phyloP scores from a whole-genome alignment of 345 rosid species.

The Eucalyptus caleyi region DNA sequence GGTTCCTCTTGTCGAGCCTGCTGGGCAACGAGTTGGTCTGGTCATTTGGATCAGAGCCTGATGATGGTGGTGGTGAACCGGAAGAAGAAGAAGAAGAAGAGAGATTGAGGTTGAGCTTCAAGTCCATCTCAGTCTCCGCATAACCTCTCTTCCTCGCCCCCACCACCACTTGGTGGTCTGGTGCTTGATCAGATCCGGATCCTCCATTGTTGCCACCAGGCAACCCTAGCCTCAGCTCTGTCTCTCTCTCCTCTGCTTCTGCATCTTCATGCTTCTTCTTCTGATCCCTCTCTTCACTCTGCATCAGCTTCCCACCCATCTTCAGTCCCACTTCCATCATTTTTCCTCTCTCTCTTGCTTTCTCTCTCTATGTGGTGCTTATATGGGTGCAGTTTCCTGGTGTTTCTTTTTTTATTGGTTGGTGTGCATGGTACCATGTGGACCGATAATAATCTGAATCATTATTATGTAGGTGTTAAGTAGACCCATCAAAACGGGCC shows the following conservation, averaged over 20 bases:
- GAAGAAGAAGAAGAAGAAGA: conserved; percentile 1
- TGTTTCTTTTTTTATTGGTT: neutral
- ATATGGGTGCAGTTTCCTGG: neutral
- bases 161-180: neutral
- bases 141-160: conserved; percentile 58
- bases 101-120: conserved; percentile 52
- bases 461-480: neutral
- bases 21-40: neutral
- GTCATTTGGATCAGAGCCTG: neutral
- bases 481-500: neutral
- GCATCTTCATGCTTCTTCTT: neutral
- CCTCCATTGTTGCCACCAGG: conserved; percentile 32
- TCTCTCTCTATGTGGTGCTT: neutral
- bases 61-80: neutral
- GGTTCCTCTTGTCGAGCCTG: conserved; percentile 9
- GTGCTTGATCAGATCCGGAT: neutral
- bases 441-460: neutral
- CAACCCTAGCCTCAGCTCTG: conserved; percentile 77
- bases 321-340: conserved; percentile 14
- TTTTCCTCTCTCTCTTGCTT: neutral
- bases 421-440: neutral
- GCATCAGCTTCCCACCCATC: neutral
- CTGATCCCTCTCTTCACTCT: neutral
- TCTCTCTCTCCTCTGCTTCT: conserved; percentile 21
- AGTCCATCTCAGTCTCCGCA: conserved; percentile 49